Base-by-base conservation (phyloP, 805 yeast genomes). In the Brettanomyces naardenensis region DNA sequence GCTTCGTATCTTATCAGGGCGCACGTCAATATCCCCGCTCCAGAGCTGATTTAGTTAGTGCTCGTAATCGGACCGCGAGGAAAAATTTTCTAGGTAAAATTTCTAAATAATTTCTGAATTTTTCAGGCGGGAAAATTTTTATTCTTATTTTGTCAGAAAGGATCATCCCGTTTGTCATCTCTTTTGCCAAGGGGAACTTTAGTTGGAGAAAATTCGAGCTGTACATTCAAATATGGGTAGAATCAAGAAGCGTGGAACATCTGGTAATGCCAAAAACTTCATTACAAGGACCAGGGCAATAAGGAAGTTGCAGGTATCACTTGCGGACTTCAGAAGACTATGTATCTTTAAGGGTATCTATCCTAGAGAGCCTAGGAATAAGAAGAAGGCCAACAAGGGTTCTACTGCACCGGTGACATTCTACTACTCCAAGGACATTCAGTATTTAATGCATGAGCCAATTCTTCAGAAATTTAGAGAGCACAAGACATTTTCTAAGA, bases 261-360 rank as follows among this genome's bases (percentile, higher is more conserved):
- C 80, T 38, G 97, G 97, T 62, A 86, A 85, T 52, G 95, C 96
- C 45, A 85, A 80, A 65, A 85, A 87, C 63, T 92, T 81, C 64
- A 73, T 92, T 56, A 89, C 97, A 33, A 76, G 98, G 64, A 81
- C 96, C 1, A 96, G 87, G 61, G 98, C 98, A 4, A 81, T 92
- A 35, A 80, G 81, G 62, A 87, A 81, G 58, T 68, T 92, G 44
- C 98, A 92, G 64, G 82, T 92, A 21, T 83, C 97, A 3, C 70
- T 92, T 35, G 97, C 97, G 10, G 98, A 92, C 65, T 92, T 92
- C 75, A 79, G 95, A 66, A 78, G 98, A 55, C 72, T 92, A 56
- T 92, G 98, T 72, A 92, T 92, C 59, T 87, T 92, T 73, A 92
- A 92, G 62, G 98, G 98, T 37, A 89, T 92, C 46, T 92, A 87